A percentile compares a stretch with the other conserved stretches of the same genome.
These are phyloP conservation scores for Gentiana macrophylla DNA, from an alignment of 257 asterid species.

Conservation along the genomic window DNA sequence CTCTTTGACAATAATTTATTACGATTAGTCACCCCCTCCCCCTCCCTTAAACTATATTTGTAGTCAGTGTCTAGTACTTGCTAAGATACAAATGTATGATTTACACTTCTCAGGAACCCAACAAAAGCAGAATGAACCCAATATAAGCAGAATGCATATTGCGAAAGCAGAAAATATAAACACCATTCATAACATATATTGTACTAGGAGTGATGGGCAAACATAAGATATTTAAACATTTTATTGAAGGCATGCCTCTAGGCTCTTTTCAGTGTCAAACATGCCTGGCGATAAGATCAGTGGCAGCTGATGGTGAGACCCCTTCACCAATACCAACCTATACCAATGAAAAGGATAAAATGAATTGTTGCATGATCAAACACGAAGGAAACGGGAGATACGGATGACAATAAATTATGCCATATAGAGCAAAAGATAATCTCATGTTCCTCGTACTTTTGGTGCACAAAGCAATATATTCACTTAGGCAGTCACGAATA, in stretches of 20 bases:
- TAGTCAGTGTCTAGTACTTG: too few species aligned
- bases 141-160: neutral
- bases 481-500: neutral
- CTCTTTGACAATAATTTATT: too few species aligned
- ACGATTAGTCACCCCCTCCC: too few species aligned
- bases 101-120: too few species aligned
- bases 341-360: conserved; percentile 6
- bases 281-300: conserved; percentile 96
- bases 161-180: neutral
- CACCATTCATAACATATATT: too few species aligned
- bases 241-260: conserved; percentile 16
- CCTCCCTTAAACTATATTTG: too few species aligned
- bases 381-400: neutral
- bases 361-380: neutral
- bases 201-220: neutral
- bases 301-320: conserved; percentile 98
- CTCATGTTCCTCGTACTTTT: neutral
- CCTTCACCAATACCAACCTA: conserved; percentile 99
- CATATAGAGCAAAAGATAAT: neutral
- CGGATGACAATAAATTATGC: neutral
- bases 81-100: too few species aligned
- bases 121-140: neutral
- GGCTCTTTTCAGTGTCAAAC: conserved; percentile 18
- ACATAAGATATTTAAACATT: neutral
- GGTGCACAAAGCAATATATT: neutral